Conservation (phyloP, 129 eudicot species). For the Heracleum sosnowskyi region DNA sequence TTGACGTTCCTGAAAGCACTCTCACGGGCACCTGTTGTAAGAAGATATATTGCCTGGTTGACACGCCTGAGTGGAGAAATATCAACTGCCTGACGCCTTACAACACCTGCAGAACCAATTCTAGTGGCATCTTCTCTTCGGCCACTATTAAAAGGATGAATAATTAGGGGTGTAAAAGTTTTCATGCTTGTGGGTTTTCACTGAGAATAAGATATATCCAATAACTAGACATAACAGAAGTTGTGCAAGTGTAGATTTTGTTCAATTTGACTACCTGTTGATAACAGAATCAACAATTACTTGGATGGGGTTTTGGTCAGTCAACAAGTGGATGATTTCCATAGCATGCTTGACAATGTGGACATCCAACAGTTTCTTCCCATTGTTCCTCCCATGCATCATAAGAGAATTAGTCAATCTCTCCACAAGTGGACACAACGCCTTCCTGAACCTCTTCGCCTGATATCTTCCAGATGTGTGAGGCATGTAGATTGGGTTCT, state of each 20-base stretch:
- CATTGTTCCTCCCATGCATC: conserved; percentile 88
- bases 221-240: no score
- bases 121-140: conserved; percentile 44
- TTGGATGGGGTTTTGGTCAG: conserved; percentile 71
- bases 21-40: conserved; percentile 42
- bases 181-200: no score
- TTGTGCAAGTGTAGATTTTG: no score
- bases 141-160: conserved; percentile 12
- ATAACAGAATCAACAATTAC: conserved; percentile 78
- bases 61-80: conserved; percentile 40
- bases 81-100: conserved; percentile 42
- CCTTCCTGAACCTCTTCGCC: conserved; percentile 71
- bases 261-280: conserved; percentile 39
- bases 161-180: no score
- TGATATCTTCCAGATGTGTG: conserved; percentile 85
- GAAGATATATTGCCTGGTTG: conserved; percentile 38
- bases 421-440: conserved; percentile 77
- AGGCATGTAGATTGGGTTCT: conserved; percentile 66
- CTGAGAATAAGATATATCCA: no score
- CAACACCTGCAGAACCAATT: conserved; percentile 43
- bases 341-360: conserved; percentile 74
- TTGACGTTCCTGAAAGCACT: conserved; percentile 69
- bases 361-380: conserved; percentile 74
- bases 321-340: conserved; percentile 76
- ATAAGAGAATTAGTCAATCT: conserved; percentile 84